A percentile compares a stretch with the other conserved stretches of the same genome.
Evolutionary conservation across 352 stramenopile genomes (phyloP).

Genomic region (Globisporangium cystogenes): DNA sequence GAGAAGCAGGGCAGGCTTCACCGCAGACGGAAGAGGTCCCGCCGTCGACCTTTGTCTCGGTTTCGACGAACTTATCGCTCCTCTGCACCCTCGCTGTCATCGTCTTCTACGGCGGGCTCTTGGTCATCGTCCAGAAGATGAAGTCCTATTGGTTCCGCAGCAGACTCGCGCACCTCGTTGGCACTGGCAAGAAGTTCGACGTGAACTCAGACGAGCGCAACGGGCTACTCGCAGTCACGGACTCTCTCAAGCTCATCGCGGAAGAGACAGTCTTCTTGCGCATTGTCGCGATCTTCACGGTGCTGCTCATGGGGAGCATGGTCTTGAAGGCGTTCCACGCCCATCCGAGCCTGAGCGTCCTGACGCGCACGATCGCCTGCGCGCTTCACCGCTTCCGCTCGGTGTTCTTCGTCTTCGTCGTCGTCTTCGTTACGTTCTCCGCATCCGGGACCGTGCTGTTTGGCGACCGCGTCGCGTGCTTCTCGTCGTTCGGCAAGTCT

Average conservation of each 20-base stretch:
- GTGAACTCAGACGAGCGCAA: constrained; percentile 21
- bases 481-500: constrained; percentile 32
- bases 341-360: constrained; percentile 45
- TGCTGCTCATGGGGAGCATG: constrained; percentile 27
- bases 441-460: constrained; percentile 47
- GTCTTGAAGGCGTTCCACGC: constrained; percentile 50
- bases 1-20: no score
- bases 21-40: no score
- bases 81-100: constrained; percentile 9
- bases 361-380: constrained; percentile 46
- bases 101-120: constrained; percentile 29
- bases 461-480: constrained; percentile 40
- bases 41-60: no score
- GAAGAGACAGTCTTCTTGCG: constrained; percentile 24
- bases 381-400: constrained; percentile 41
- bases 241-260: constrained; percentile 18
- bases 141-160: constrained; percentile 31
- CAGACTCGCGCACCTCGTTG: constrained; percentile 33
- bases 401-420: constrained; percentile 54
- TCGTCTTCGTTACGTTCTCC: constrained; percentile 52
- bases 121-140: constrained; percentile 31
- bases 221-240: constrained; percentile 19
- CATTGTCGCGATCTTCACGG: constrained; percentile 21
- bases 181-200: constrained; percentile 27
- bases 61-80: no score